phyloP scores from a whole-genome alignment of 2,329 filamentous ascomycete species.

The Arthrobotrys conoides region DNA sequence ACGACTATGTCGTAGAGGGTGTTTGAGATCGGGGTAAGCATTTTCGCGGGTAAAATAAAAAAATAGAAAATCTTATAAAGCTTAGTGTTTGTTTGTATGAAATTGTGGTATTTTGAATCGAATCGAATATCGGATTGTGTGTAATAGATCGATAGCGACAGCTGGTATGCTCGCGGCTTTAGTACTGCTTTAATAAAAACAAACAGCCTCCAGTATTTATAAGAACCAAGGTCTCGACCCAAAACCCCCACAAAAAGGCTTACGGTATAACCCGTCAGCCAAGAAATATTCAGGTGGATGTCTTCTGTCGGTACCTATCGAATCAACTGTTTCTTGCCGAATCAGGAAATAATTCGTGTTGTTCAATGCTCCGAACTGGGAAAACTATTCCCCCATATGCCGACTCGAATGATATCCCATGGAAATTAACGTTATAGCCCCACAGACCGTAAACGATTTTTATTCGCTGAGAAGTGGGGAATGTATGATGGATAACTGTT shows the following conservation, averaged over 20 bases:
- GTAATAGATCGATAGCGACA: too few relatives aligned
- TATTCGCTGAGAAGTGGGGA: background rate
- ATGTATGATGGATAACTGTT: background rate
- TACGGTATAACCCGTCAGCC: slow-evolving; percentile 1
- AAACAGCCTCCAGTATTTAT: background rate
- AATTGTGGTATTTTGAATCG: background rate
- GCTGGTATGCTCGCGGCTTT: background rate
- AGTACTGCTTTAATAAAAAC: background rate
- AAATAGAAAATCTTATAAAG: background rate
- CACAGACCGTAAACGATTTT: background rate
- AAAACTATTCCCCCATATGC: slow-evolving; percentile 8
- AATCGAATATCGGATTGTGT: too few relatives aligned
- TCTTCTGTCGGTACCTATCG: background rate
- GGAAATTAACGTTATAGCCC: background rate
- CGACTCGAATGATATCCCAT: background rate
- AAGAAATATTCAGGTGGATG: background rate
- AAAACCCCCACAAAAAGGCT: background rate
- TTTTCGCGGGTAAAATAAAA: background rate
- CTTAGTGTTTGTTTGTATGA: too few relatives aligned
- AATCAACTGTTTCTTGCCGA: background rate
- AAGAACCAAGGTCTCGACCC: background rate
- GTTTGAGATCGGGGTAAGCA: slow-evolving; percentile 34
- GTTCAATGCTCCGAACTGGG: background rate
- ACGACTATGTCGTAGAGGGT: slow-evolving; percentile 27
- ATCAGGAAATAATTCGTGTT: slow-evolving; percentile 7